Base-by-base conservation (phyloP, 2,329 filamentous ascomycete species). In the Cytospora leucostoma region DNA sequence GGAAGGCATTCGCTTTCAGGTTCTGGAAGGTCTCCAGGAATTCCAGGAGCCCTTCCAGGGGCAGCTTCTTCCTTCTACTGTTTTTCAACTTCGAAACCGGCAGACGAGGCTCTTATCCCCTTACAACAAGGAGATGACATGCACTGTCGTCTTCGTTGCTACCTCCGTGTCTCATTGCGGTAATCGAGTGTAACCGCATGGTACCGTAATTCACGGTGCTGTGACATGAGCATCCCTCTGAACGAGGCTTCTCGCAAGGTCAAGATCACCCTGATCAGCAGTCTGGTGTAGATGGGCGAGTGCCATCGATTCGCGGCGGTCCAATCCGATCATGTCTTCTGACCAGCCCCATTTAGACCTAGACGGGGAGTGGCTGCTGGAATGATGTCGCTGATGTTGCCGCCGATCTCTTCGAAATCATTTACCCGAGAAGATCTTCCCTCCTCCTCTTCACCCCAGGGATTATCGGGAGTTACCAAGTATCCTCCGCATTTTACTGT, bases 231-330 rank as follows among this genome's bases (percentile, higher is more conserved):
- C 27, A 27, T 27, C 27, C 27, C 27, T 19, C 15, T 40, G 21
- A 13, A 32, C 57, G 19, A 34, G 27, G 38, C 27, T 17, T 19
- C 13, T 17, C 8, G 17, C 10, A 53, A 15, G 51, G 35, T 40
- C 13, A 19, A 35, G 27, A 12, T 32, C 27, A 32, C 52, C 49
- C 17, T 50, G 62, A 64, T 64, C 62, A 56, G 62, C 58, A 40
- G 7, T n/a, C 35, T 32, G 62, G 50, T 17, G 47, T 19, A 17
- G 15, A 40, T 38, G 47, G 27, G n/a, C 55, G 21, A 13, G 13
- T 19, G 38, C 38, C 53, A 54, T 57, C 62, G 58, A 64, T 61
- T 57, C 51, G 53, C 55, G 40, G 62, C 58, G 59, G 59, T 12
- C 55, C 35, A 54, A 61, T 49, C 38, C 35, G 35, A 50, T 53